phyloP scores from a whole-genome alignment of 2,329 filamentous ascomycete genomes.

The Cylindrodendrum hubeiense region DNA sequence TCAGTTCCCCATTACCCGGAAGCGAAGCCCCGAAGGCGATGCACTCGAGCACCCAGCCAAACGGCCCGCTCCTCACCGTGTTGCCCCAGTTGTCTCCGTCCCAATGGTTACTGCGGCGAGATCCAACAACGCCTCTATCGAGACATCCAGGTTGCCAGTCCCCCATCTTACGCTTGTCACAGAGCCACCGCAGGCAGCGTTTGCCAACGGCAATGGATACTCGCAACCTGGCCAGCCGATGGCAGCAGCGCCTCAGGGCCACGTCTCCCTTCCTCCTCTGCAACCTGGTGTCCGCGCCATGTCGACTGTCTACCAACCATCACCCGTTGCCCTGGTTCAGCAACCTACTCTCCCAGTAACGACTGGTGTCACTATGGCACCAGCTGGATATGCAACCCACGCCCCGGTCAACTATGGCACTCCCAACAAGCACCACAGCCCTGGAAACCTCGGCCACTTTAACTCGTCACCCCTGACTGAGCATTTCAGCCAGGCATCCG shows the following conservation, averaged over 20 bases:
- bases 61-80: conserved; percentile 51
- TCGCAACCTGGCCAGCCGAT: conserved; percentile 45
- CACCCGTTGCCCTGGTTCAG: conserved; percentile 57
- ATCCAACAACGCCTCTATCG: conserved; percentile 34
- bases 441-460: conserved; percentile 60
- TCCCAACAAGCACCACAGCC: conserved; percentile 66
- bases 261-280: conserved; percentile 72
- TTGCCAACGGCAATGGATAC: conserved; percentile 55
- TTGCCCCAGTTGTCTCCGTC: conserved; percentile 30
- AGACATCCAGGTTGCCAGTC: conserved; percentile 68
- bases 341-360: conserved; percentile 46
- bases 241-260: conserved; percentile 45
- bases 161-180: conserved; percentile 79
- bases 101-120: conserved; percentile 33
- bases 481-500: conserved; percentile 65
- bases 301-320: conserved; percentile 78
- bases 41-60: conserved; percentile 67
- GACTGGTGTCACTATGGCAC: conserved; percentile 39
- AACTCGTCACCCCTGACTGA: conserved; percentile 78
- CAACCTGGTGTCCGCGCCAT: conserved; percentile 76
- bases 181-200: conserved; percentile 49
- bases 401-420: conserved; percentile 59
- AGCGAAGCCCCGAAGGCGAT: conserved; percentile 65
- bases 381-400: conserved; percentile 45
- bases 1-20: conserved; percentile 57